Base-by-base conservation (phyloP, 106 monocot species). In the Acanthochlamys bracteata region DNA sequence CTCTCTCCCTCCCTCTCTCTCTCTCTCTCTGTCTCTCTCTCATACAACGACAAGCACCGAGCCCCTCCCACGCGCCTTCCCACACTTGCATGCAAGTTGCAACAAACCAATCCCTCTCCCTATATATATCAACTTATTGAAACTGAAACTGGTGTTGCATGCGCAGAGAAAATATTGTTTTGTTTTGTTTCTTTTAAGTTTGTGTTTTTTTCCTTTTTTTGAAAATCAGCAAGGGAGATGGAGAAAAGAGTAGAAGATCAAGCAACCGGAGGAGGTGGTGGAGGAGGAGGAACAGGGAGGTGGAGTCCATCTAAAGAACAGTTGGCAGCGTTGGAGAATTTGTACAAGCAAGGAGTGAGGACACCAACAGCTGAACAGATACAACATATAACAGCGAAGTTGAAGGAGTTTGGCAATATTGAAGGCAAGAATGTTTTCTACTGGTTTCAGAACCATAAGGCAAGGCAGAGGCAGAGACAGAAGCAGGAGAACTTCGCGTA, bases 391-490 rank as follows among this genome's bases (percentile, higher is more conserved):
- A 78, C 94, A 0, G 69, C 60, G 19, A 82, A 73, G 75, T 68
- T 90, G 33, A 67, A 75, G 65, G 81, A 86, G 79, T 82, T 58
- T 39, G 93, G 93, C 0, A 59, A 24, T 63, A 90, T 89, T 19
- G 94, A 94, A 55, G 94, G 89, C 20, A 94, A 94, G 79, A 94
- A 94, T 59, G 94, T 94, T 4, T 94, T 94, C 79, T 94, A 94
- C 74, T 94, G 94, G 94, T 94, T 94, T 63, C 94, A 94, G 70
- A 94, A 94, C 72, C 94, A 94, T 66, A 94, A 94, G 75, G 94
- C 94, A 0, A 56, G 94, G 43, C 86, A 90, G 64, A 53, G 94
- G 16, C 89, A 90, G 79, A 84, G 76, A 72, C 70, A 84, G 73
- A 92, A 84, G 74, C 94, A 89, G 74, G 84, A 90, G 51, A 82